Percentiles rank a stretch among this genome's conserved stretches.
These are phyloP conservation scores for Kwoniella dendrophila DNA, from an alignment of 768 basidiomycete genomes.

Conservation along the genomic window DNA sequence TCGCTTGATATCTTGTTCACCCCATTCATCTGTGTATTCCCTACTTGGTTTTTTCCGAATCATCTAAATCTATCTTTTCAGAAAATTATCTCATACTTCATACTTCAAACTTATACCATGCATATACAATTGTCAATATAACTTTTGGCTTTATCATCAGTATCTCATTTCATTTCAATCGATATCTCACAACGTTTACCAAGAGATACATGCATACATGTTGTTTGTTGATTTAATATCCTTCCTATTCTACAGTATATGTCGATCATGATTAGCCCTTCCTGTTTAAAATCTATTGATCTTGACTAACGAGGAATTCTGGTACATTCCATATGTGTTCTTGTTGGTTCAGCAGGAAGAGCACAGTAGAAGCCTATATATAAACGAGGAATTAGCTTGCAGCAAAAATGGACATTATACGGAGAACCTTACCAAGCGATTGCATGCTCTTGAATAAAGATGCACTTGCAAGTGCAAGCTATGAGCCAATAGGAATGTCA, in stretches of 20 bases:
- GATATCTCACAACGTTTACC: background rate
- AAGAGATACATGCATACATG: conserved; percentile 5
- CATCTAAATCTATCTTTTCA: too few species aligned
- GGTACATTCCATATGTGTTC: conserved; percentile 52
- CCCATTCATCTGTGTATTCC: too few species aligned
- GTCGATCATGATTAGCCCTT: background rate
- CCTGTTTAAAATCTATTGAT: background rate
- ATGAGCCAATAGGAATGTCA: background rate
- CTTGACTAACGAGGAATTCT: conserved; percentile 35
- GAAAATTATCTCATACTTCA: too few species aligned
- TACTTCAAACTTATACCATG: too few species aligned
- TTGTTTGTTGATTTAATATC: background rate
- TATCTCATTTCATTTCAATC: too few species aligned
- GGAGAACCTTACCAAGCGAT: conserved; percentile 34
- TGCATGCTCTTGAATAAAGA: conserved; percentile 54
- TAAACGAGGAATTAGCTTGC: too few species aligned
- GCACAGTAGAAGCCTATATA: conserved; percentile 54
- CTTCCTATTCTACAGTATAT: background rate
- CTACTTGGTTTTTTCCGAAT: too few species aligned
- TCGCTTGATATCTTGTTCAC: too few species aligned
- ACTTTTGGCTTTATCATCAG: background rate
- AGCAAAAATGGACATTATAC: too few species aligned
- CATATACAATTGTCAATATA: background rate
- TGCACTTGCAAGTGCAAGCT: conserved; percentile 44
- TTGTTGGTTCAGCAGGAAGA: conserved; percentile 46